A percentile compares a stretch with the other conserved stretches of the same genome.
Conservation (phyloP, 164 flowering plant genomes). For the Magnolia sinica region DNA sequence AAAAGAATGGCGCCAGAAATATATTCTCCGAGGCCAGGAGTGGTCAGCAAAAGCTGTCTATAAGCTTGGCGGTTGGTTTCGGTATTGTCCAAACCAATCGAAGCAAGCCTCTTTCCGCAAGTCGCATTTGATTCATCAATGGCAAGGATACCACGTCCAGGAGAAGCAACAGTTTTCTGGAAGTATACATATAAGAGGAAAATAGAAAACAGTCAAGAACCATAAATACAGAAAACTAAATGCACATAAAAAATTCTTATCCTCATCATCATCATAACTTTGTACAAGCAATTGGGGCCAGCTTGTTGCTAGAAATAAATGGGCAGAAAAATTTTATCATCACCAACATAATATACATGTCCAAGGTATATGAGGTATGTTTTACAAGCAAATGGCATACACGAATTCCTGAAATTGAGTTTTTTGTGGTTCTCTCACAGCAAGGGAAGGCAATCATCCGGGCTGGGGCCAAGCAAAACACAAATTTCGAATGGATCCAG, state of each 20-base stretch:
- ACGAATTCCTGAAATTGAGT: too few relatives aligned
- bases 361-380: too few relatives aligned
- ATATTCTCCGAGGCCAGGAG: constrained; percentile 81
- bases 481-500: too few relatives aligned
- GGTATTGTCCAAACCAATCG: constrained; percentile 78
- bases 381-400: too few relatives aligned
- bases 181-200: constrained; percentile 9
- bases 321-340: too few relatives aligned
- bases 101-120: constrained; percentile 74
- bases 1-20: constrained; percentile 88
- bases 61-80: constrained; percentile 81
- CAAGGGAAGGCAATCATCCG: too few relatives aligned
- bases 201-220: constrained; percentile 3
- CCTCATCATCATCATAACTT: background rate
- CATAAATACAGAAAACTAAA: background rate
- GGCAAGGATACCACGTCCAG: constrained; percentile 85
- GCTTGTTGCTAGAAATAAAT: background rate
- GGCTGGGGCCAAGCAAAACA: too few relatives aligned
- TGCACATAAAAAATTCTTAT: background rate
- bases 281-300: background rate
- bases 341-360: too few relatives aligned
- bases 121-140: constrained; percentile 89
- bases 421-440: too few relatives aligned
- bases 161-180: constrained; percentile 77
- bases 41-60: constrained; percentile 69